Base-by-base conservation (phyloP, 306 rosid genomes). In the Acacia acuminata region DNA sequence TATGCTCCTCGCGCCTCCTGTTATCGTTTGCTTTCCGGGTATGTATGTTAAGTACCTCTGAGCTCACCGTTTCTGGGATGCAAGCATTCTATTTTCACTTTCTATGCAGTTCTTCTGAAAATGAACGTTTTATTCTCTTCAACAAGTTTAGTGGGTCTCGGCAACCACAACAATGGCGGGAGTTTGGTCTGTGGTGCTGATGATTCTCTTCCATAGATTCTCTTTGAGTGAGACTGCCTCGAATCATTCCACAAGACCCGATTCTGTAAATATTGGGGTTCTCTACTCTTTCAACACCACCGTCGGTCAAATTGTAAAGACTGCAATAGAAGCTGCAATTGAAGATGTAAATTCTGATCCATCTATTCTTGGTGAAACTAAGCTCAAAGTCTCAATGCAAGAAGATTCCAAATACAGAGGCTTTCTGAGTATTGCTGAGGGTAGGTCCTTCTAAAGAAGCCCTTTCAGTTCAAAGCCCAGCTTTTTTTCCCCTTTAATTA, bases 291-390 rank as follows among this genome's bases (percentile, higher is more conserved):
- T 73, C 74, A 55, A 74, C 44, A 83, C 97, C 40, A 81, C 84
- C 84, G 73, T 92, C 48, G 94, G 94, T 77, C 90, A 66, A 84
- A 88, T 77, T 84, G 83, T 92, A 67, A 89, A 81, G 85, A 60
- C 90, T 63, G 98, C 97, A 24, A 38, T 92, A 65, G 88, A 91
- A 63, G 89, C 97, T 69, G 99, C 99, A 0, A 75, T 92, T 13
- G 75, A 85, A 45, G 99, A 96, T 80, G 89, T 94, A 53, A 96
- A 96, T 86, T 91, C 97, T 34, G 93, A 94, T 85, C 93, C 98
- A 56, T 56, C 84, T 64, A 80, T 96, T 85, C 94, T 96, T 20
- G 85, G 81, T 67, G 84, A 87, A 71, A 89, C 99, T 44, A 84
- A 80, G 88, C 85, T 96, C 67, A 80, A 27, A 12, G 71, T 94